phyloP scores from a whole-genome alignment of 129 eudicot species.

The Flaveria ramosissima region DNA sequence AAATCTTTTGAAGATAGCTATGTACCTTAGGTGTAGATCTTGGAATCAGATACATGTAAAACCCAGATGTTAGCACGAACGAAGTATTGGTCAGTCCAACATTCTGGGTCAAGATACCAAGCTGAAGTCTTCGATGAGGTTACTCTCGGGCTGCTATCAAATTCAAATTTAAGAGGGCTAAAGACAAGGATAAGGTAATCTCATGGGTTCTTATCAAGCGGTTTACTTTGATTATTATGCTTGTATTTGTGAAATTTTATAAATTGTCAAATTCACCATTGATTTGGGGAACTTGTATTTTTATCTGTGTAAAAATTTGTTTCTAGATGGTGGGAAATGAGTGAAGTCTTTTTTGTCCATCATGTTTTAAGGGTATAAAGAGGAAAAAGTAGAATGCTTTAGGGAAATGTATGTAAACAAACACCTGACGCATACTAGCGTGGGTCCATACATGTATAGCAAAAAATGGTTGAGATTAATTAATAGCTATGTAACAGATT shows the following conservation, averaged over 20 bases:
- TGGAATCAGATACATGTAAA: constrained; percentile 21
- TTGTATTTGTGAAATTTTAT: too few species aligned
- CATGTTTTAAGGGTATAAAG: too few species aligned
- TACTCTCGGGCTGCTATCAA: constrained; percentile 55
- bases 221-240: constrained; percentile 43
- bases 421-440: neutral
- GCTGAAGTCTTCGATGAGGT: constrained; percentile 39
- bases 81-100: constrained; percentile 28
- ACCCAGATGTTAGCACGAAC: constrained; percentile 16
- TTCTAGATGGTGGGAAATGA: too few species aligned
- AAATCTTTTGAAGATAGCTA: constrained; percentile 54
- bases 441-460: neutral
- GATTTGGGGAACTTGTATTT: too few species aligned
- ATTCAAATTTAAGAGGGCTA: constrained; percentile 37
- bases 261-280: too few species aligned
- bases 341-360: too few species aligned
- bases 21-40: constrained; percentile 65
- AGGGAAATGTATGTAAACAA: neutral
- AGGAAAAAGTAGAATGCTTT: too few species aligned
- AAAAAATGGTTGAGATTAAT: too few species aligned
- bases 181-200: constrained; percentile 39
- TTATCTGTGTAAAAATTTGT: too few species aligned
- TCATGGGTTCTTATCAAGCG: constrained; percentile 71
- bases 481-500: neutral
- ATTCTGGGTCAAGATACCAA: constrained; percentile 34